Conservation (phyloP, 441 rosid genomes). For the Euphorbia celastroides region DNA sequence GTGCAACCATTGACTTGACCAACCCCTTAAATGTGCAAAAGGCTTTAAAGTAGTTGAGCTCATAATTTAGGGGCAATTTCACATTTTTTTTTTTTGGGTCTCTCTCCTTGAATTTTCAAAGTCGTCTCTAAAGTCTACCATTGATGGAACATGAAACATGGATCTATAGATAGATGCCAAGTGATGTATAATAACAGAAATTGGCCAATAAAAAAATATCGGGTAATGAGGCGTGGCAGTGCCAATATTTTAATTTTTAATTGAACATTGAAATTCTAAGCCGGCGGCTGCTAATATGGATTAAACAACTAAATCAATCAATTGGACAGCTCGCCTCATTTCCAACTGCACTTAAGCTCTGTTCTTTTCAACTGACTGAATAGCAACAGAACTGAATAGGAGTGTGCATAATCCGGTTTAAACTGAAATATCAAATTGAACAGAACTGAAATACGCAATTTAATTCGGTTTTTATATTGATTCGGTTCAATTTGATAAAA, state of each 20-base stretch:
- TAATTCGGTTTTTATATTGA: too few relatives aligned
- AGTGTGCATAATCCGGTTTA: too few relatives aligned
- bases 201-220: conserved; percentile 5
- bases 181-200: neutral
- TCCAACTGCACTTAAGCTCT: too few relatives aligned
- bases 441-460: too few relatives aligned
- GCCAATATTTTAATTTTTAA: neutral
- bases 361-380: neutral
- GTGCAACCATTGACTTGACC: neutral
- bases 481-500: too few relatives aligned
- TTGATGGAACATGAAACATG: neutral
- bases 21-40: neutral
- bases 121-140: neutral
- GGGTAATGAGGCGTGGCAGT: neutral
- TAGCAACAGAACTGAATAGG: neutral
- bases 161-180: too few relatives aligned
- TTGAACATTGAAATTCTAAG: neutral
- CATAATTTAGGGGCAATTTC: conserved; percentile 3
- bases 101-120: neutral
- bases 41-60: neutral
- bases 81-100: neutral
- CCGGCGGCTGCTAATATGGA: neutral
- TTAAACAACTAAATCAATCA: neutral
- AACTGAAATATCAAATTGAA: too few relatives aligned
- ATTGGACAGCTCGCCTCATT: too few relatives aligned